These are phyloP conservation scores for Ascoidea rubescens DNA, from an alignment of 805 yeast genomes.

Conservation along the genomic window DNA sequence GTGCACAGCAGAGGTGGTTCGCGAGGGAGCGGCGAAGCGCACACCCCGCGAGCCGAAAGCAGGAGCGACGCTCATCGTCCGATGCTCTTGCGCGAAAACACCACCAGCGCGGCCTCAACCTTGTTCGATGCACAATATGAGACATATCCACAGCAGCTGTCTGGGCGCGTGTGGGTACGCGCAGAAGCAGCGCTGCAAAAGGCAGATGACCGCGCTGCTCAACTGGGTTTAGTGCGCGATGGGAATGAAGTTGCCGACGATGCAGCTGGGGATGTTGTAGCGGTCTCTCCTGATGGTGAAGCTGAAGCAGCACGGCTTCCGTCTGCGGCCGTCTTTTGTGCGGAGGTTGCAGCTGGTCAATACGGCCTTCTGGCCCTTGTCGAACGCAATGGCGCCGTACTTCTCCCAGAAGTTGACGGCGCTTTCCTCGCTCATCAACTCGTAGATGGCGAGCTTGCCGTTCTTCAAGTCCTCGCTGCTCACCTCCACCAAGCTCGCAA, in stretches of 20 bases:
- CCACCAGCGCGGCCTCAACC: too few relatives aligned
- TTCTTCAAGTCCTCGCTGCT: conserved; percentile 82
- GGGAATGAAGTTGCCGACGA: conserved; percentile 91
- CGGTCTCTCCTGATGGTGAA: conserved; percentile 87
- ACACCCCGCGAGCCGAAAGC: too few relatives aligned
- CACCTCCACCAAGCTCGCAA: conserved; percentile 85
- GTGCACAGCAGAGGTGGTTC: too few relatives aligned
- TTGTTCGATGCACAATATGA: too few relatives aligned
- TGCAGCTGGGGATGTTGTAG: conserved; percentile 91
- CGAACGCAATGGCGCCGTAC: conserved; percentile 92
- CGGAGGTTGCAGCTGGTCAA: conserved; percentile 81
- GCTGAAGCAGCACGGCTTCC: conserved; percentile 83
- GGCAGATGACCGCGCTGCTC: too few relatives aligned
- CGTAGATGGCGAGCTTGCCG: conserved; percentile 85
- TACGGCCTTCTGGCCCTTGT: conserved; percentile 90
- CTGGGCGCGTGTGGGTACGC: too few relatives aligned
- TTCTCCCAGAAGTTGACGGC: conserved; percentile 97
- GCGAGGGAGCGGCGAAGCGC: too few relatives aligned
- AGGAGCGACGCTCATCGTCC: too few relatives aligned
- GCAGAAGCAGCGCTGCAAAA: too few relatives aligned
- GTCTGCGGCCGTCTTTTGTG: conserved; percentile 66
- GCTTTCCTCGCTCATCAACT: conserved; percentile 88
- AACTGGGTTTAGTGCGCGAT: too few relatives aligned
- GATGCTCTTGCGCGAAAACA: too few relatives aligned
- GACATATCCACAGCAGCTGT: too few relatives aligned